Percentiles rank a stretch among this genome's conserved stretches.
Evolutionary conservation across 345 rosid genomes (phyloP).

Genomic region (Populus euphratica): DNA sequence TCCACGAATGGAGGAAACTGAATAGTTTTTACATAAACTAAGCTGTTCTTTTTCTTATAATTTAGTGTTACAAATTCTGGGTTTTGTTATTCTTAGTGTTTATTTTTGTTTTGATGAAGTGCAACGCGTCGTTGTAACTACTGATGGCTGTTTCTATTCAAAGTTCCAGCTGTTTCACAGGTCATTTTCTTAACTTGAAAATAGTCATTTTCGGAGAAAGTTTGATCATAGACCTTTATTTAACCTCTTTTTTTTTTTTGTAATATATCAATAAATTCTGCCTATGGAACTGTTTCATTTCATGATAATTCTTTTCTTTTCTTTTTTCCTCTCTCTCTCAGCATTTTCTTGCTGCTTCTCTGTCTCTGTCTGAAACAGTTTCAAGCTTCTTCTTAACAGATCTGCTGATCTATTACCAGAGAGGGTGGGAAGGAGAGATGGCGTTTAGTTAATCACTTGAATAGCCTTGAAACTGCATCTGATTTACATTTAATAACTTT

Average conservation of each 20-base stretch:
- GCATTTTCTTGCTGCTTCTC: slow-evolving; percentile 2
- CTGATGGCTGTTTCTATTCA: slow-evolving; percentile 6
- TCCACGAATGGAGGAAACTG: slow-evolving; percentile 11
- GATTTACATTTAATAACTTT: slow-evolving; percentile 16
- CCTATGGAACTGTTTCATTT: slow-evolving; percentile 9
- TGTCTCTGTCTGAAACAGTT: slow-evolving; percentile 4
- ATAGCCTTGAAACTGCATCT: slow-evolving; percentile 7
- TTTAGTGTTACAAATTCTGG: too few relatives aligned
- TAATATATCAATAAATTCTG: not conserved
- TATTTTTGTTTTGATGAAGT: not conserved
- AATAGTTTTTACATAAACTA: not conserved
- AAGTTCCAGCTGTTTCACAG: slow-evolving; percentile 16
- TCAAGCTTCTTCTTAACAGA: slow-evolving; percentile 17
- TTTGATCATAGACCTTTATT: not conserved
- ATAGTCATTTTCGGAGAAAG: slow-evolving; percentile 5
- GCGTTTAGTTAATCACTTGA: slow-evolving; percentile 5
- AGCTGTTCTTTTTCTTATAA: not conserved
- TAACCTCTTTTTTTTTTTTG: not conserved
- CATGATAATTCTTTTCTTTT: not conserved
- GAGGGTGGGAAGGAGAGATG: not conserved
- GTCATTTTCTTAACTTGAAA: slow-evolving; percentile 17
- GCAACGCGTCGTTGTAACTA: not conserved
- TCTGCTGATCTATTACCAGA: slow-evolving; percentile 18
- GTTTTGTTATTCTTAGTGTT: not conserved
- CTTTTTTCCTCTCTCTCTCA: not conserved